These are phyloP conservation scores for Magnaporthiopsis rhizophila DNA, from an alignment of 2,329 filamentous ascomycete species.

Conservation along the genomic window DNA sequence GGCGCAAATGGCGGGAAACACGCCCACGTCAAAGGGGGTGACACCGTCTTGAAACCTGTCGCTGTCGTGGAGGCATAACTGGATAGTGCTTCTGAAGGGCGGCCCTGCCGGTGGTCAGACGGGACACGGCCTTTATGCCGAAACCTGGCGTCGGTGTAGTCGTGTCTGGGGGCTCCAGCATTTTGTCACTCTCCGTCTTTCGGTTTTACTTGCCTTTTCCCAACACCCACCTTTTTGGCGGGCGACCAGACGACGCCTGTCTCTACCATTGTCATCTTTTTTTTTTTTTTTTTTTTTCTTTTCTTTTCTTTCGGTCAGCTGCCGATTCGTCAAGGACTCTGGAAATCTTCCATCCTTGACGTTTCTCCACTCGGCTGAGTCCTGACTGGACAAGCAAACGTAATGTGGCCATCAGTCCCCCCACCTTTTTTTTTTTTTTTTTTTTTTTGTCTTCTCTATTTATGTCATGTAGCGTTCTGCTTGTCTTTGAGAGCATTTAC, in stretches of 20 bases:
- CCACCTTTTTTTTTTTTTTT: not conserved
- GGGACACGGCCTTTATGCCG: not conserved
- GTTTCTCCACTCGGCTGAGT: not conserved
- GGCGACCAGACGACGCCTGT: too few species aligned
- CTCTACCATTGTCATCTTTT: too few species aligned
- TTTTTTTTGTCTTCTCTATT: not conserved
- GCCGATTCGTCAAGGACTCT: too few species aligned
- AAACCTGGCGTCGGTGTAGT: not conserved
- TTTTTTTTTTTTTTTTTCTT: too few species aligned
- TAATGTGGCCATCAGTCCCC: not conserved
- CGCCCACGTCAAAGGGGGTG: not conserved
- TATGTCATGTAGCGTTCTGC: not conserved
- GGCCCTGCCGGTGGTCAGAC: conserved; percentile 4
- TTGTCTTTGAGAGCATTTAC: not conserved
- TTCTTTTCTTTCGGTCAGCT: too few species aligned
- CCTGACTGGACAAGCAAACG: not conserved
- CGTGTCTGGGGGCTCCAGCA: not conserved
- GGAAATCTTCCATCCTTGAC: too few species aligned
- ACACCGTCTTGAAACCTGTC: not conserved
- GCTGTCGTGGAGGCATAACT: not conserved
- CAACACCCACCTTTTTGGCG: too few species aligned
- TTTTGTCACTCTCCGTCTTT: not conserved
- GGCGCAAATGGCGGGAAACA: not conserved
- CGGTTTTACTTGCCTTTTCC: too few species aligned
- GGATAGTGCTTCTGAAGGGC: not conserved